Percentiles rank a stretch among this genome's conserved stretches.
Evolutionary conservation across 2,329 filamentous ascomycete species (phyloP).

Genomic region (Exophiala aquamarina): DNA sequence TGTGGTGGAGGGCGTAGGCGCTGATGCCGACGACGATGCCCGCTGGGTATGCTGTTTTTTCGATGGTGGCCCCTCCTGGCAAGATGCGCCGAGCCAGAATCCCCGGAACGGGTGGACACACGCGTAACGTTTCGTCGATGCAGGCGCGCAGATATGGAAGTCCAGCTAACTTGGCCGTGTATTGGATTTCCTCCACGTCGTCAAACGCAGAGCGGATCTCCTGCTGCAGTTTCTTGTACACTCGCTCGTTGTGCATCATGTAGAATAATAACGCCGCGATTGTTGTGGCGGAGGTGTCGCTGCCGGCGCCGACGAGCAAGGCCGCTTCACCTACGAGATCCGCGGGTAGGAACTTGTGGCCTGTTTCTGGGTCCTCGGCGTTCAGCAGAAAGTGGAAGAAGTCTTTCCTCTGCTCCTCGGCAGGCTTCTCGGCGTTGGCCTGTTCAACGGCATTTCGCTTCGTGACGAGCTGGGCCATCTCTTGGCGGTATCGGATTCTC

Average conservation of each 20-base stretch:
- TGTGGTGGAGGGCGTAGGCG: slow-evolving; percentile 37
- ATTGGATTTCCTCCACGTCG: slow-evolving; percentile 37
- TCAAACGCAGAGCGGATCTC: slow-evolving; percentile 38
- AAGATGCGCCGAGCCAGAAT: slow-evolving; percentile 34
- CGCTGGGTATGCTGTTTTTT: slow-evolving; percentile 33
- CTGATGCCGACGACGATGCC: slow-evolving; percentile 35
- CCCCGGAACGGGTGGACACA: slow-evolving; percentile 33
- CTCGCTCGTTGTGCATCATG: slow-evolving; percentile 35
- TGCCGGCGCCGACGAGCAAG: slow-evolving; percentile 28
- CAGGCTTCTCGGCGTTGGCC: slow-evolving; percentile 32
- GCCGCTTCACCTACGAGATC: slow-evolving; percentile 19
- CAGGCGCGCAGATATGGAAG: slow-evolving; percentile 45
- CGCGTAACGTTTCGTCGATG: slow-evolving; percentile 39
- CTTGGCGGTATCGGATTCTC: slow-evolving; percentile 10
- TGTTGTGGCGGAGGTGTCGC: slow-evolving; percentile 42
- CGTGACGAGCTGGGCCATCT: slow-evolving; percentile 8
- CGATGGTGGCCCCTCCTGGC: slow-evolving; percentile 33
- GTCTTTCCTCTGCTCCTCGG: slow-evolving; percentile 42
- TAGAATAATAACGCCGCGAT: slow-evolving; percentile 43
- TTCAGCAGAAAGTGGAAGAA: slow-evolving; percentile 50
- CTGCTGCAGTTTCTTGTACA: slow-evolving; percentile 31
- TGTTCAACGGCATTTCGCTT: slow-evolving; percentile 38
- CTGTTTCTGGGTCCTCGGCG: slow-evolving; percentile 48
- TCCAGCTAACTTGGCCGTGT: slow-evolving; percentile 33
- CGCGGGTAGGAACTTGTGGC: slow-evolving; percentile 27